Evolutionary conservation across 352 stramenopile genomes (phyloP).

Genomic region (Pseudoperonospora humuli): DNA sequence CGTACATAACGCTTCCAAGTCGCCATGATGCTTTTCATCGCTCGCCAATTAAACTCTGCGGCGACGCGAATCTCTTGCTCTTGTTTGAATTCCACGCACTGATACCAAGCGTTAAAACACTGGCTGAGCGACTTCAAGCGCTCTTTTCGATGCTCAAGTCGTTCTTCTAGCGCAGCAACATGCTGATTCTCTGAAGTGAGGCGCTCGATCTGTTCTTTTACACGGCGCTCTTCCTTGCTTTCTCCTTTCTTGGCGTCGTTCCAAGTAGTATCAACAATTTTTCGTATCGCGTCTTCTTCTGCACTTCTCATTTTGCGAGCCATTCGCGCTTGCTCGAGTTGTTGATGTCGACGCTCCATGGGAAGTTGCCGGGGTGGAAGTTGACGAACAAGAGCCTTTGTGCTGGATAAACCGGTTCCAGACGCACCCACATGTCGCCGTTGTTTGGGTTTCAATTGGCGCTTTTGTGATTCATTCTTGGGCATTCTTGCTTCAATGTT

Average conservation of each 20-base stretch:
- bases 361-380: conserved; percentile 12
- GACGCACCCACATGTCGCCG: neutral
- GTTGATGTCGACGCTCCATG: conserved; percentile 34
- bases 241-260: conserved; percentile 22
- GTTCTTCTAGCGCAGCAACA: conserved; percentile 18
- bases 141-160: conserved; percentile 18
- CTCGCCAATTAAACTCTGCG: conserved; percentile 19
- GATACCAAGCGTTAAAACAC: conserved; percentile 12
- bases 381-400: too few relatives aligned
- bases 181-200: conserved; percentile 31
- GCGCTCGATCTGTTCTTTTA: conserved; percentile 30
- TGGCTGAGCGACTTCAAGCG: conserved; percentile 8
- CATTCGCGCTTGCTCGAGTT: conserved; percentile 20
- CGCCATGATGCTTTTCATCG: conserved; percentile 9
- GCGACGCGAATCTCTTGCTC: conserved; percentile 11
- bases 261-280: neutral
- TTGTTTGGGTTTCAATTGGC: neutral
- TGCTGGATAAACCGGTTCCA: too few relatives aligned
- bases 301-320: conserved; percentile 13
- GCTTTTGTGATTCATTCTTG: neutral
- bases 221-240: conserved; percentile 14
- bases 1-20: conserved; percentile 17
- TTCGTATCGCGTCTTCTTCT: conserved; percentile 12
- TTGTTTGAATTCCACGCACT: conserved; percentile 2
- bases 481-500: neutral